These are phyloP conservation scores for Trichoderma gracile DNA, from an alignment of 2,329 filamentous ascomycete genomes.

Conservation along the genomic window DNA sequence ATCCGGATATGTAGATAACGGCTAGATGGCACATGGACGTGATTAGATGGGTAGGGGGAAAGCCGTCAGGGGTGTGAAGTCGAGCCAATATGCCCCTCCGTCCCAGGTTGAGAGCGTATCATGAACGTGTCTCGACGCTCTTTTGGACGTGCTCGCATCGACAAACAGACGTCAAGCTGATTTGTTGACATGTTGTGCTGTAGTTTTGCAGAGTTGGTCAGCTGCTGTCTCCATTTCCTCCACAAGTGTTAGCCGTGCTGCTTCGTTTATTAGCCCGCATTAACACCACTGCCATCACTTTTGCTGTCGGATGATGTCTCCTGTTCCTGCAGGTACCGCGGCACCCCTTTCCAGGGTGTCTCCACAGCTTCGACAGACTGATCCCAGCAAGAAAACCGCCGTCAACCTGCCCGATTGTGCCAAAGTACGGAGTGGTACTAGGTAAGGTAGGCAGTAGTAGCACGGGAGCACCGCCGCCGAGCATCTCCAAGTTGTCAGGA, in stretches of 20 bases:
- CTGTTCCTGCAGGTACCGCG: conserved; percentile 25
- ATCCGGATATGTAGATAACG: conserved; percentile 4
- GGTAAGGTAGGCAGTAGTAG: no score
- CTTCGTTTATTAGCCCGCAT: conserved; percentile 11
- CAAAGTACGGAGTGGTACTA: no score
- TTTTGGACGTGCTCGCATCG: no score
- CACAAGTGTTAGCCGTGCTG: not conserved
- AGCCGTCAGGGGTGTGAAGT: not conserved
- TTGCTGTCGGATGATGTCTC: conserved; percentile 16
- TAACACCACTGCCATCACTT: conserved; percentile 8
- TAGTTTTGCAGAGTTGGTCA: not conserved
- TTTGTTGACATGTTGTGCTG: no score
- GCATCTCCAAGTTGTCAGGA: conserved; percentile 14
- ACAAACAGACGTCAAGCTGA: no score
- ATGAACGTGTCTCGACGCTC: no score
- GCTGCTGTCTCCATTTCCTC: not conserved
- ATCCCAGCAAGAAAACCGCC: conserved; percentile 11
- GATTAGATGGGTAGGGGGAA: not conserved
- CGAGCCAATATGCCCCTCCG: no score
- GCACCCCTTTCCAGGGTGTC: conserved; percentile 23
- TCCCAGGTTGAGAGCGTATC: no score
- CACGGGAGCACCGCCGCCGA: conserved; percentile 3
- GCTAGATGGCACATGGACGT: conserved; percentile 17
- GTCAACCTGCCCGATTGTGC: conserved; percentile 6
- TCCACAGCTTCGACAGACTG: conserved; percentile 21